Percentiles rank a stretch among this genome's conserved stretches.
phyloP scores from a whole-genome alignment of 106 monocot genomes.

The Dendrobium nobile region DNA sequence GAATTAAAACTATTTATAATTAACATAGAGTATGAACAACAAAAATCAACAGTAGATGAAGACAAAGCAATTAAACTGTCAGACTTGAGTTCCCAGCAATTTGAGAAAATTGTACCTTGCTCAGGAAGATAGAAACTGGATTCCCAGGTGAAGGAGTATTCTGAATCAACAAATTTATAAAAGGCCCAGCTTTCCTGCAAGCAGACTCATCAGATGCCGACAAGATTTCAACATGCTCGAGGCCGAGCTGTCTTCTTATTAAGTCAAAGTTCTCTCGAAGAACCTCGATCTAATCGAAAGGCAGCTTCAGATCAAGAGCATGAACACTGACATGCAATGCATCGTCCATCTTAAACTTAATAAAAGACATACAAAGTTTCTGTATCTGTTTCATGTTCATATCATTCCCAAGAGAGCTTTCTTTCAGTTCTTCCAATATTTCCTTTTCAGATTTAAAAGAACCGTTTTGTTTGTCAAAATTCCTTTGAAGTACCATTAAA shows the following conservation, averaged over 20 bases:
- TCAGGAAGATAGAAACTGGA: conserved; percentile 61
- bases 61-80: not conserved
- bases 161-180: conserved; percentile 45
- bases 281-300: conserved; percentile 79
- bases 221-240: conserved; percentile 65
- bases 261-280: conserved; percentile 64
- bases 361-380: conserved; percentile 84
- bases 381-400: conserved; percentile 63
- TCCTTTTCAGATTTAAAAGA: conserved; percentile 60
- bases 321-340: conserved; percentile 53
- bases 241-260: conserved; percentile 77
- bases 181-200: conserved; percentile 45
- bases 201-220: conserved; percentile 32
- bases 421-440: conserved; percentile 59
- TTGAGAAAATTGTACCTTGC: conserved; percentile 28
- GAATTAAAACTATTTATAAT: not conserved
- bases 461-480: conserved; percentile 30
- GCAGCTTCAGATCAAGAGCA: conserved; percentile 77
- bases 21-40: not conserved
- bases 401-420: conserved; percentile 39
- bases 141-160: conserved; percentile 74
- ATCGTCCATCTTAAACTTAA: conserved; percentile 87
- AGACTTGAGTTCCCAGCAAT: not conserved
- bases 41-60: not conserved
- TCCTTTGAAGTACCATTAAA: conserved; percentile 53